Conservation (phyloP, 163 green algal species). For the Chloromonas sp. region DNA sequence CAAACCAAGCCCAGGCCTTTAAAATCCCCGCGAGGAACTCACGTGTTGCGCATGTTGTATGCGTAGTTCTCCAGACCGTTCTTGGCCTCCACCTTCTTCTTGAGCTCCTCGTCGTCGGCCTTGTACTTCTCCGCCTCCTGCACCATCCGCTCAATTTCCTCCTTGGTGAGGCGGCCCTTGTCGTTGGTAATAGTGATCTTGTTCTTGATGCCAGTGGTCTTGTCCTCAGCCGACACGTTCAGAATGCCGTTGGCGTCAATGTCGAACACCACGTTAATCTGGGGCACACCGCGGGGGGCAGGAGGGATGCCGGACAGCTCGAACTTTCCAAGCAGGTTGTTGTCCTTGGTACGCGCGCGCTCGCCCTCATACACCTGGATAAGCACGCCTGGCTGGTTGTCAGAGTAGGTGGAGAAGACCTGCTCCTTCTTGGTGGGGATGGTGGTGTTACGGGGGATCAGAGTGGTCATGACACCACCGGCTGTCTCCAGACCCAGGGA, state of each 20-base stretch:
- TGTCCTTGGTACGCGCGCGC: constrained; percentile 82
- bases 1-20: not conserved
- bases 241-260: constrained; percentile 93
- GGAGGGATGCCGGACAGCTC: constrained; percentile 91
- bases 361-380: constrained; percentile 93
- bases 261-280: constrained; percentile 93
- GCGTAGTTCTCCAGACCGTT: constrained; percentile 97
- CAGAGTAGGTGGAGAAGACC: constrained; percentile 94
- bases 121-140: constrained; percentile 85
- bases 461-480: constrained; percentile 89
- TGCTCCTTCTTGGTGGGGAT: constrained; percentile 98
- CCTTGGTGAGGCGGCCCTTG: constrained; percentile 80
- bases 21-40: not conserved
- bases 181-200: constrained; percentile 82
- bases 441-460: constrained; percentile 96
- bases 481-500: constrained; percentile 94
- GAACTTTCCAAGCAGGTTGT: constrained; percentile 96
- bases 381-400: constrained; percentile 91
- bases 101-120: constrained; percentile 36
- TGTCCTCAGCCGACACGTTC: constrained; percentile 91
- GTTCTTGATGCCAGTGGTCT: constrained; percentile 81
- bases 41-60: constrained; percentile 96
- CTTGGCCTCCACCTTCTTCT: constrained; percentile 77
- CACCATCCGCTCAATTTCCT: constrained; percentile 96
- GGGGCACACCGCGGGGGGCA: constrained; percentile 83